Conservation (phyloP, 345 rosid species). For the Lepidium aucheri region DNA sequence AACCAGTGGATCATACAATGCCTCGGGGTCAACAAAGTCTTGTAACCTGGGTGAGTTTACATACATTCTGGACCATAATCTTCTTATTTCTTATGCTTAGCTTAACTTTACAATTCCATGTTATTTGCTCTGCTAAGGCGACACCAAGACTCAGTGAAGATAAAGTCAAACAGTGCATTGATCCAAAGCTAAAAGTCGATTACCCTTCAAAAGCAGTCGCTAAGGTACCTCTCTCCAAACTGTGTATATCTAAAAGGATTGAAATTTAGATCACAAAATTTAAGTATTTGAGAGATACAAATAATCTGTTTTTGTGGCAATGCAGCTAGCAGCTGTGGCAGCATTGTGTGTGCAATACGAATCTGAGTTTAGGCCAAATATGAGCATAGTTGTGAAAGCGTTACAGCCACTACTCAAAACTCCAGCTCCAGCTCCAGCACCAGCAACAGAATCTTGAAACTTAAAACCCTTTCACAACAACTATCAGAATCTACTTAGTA, state of each 20-base stretch:
- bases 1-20: slow-evolving; percentile 34
- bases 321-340: slow-evolving; percentile 91
- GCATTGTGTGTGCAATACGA: slow-evolving; percentile 90
- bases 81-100: too few relatives aligned
- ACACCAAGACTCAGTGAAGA: slow-evolving; percentile 98
- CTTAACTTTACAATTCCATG: neutral
- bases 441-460: slow-evolving; percentile 27
- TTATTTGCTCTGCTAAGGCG: slow-evolving; percentile 42
- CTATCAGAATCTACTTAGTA: neutral
- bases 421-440: slow-evolving; percentile 31
- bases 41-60: slow-evolving; percentile 32
- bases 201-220: slow-evolving; percentile 96
- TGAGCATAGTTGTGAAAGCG: slow-evolving; percentile 96
- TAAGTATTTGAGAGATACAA: neutral
- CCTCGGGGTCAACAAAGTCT: slow-evolving; percentile 37
- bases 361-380: slow-evolving; percentile 87
- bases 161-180: slow-evolving; percentile 95
- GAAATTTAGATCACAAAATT: neutral
- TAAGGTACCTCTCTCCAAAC: slow-evolving; percentile 41
- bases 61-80: neutral
- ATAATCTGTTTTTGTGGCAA: neutral
- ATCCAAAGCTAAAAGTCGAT: slow-evolving; percentile 95
- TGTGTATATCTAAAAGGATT: neutral
- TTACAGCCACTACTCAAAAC: slow-evolving; percentile 69
- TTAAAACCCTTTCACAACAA: neutral